phyloP scores from a whole-genome alignment of 257 asterid genomes.

The Rhazya stricta region DNA sequence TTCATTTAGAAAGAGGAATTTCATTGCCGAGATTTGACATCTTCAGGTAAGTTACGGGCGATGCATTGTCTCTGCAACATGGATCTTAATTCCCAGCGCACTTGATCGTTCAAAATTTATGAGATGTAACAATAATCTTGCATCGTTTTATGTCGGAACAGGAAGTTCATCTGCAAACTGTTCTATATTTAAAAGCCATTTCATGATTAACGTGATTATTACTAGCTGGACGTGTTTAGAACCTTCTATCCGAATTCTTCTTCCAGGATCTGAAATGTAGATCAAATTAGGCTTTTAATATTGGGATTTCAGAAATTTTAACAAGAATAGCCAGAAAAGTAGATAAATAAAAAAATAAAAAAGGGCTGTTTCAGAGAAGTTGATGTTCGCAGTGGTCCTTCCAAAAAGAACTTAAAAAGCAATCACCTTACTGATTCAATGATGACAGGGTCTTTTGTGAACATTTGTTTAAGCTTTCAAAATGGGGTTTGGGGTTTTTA shows the following conservation, averaged over 20 bases:
- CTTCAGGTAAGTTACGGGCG: background rate
- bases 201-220: background rate
- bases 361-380: background rate
- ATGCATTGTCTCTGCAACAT: background rate
- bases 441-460: constrained; percentile 27
- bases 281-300: background rate
- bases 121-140: background rate
- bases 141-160: too few relatives aligned
- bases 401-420: constrained; percentile 26
- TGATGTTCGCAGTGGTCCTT: constrained; percentile 35
- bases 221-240: too few relatives aligned
- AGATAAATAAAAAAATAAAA: background rate
- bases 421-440: constrained; percentile 35
- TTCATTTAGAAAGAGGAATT: background rate
- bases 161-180: too few relatives aligned
- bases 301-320: background rate
- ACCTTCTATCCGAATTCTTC: too few relatives aligned
- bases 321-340: background rate
- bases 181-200: background rate
- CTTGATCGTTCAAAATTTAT: background rate
- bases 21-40: background rate
- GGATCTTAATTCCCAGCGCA: background rate
- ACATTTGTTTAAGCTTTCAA: constrained; percentile 1
- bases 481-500: background rate
- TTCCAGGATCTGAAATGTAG: too few relatives aligned